These are phyloP conservation scores for Macrolepiota fuliginosa DNA, from an alignment of 768 basidiomycete genomes.

Conservation along the genomic window DNA sequence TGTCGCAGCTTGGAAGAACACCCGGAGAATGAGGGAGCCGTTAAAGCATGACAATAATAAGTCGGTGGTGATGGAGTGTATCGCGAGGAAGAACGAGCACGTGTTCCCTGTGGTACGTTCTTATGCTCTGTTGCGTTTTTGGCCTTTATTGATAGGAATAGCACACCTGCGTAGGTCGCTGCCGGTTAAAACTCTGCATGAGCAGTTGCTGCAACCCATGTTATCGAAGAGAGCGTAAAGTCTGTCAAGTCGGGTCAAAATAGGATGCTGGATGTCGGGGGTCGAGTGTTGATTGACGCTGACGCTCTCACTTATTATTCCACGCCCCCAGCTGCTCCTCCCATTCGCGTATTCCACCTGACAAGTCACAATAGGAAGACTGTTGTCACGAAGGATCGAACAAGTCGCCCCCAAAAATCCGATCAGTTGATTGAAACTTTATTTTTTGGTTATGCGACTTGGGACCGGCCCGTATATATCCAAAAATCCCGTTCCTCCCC, in stretches of 20 bases:
- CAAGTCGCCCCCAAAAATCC: too few species aligned
- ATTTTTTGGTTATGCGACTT: too few species aligned
- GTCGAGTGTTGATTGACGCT: not conserved
- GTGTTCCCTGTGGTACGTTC: conserved; percentile 82
- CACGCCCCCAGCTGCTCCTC: not conserved
- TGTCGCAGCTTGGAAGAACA: conserved; percentile 71
- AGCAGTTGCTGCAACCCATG: conserved; percentile 29
- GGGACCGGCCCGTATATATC: too few species aligned
- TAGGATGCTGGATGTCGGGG: not conserved
- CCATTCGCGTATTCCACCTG: not conserved
- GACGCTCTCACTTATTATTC: not conserved
- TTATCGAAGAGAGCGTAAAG: not conserved
- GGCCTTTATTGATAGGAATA: not conserved
- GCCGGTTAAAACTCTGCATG: conserved; percentile 92
- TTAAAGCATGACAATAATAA: conserved; percentile 86
- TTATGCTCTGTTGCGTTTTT: conserved; percentile 6
- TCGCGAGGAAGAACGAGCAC: conserved; percentile 81
- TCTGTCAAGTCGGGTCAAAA: too few species aligned
- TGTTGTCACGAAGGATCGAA: too few species aligned
- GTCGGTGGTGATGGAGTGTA: conserved; percentile 90
- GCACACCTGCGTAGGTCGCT: conserved; percentile 55
- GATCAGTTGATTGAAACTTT: too few species aligned
- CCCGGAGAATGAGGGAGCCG: conserved; percentile 96
- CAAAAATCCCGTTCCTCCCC: too few species aligned
- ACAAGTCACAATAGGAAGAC: not conserved